Evolutionary conservation across 1,139 yeast genomes (phyloP).

Genomic region (Magnusiomyces sp.): DNA sequence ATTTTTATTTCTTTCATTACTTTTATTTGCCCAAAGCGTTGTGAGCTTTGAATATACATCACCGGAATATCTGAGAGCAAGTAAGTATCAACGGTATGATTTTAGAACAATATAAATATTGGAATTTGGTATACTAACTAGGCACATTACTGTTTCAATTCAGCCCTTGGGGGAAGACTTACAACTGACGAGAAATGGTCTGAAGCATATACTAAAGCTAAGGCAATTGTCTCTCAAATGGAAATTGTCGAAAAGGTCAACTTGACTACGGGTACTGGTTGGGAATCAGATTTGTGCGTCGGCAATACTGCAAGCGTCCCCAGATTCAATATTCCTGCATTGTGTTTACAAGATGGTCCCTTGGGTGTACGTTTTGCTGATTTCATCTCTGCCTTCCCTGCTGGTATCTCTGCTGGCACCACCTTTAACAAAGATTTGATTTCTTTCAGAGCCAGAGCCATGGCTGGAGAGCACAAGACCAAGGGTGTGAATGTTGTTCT

Average conservation of each 20-base stretch:
- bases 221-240: slow-evolving; percentile 46
- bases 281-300: slow-evolving; percentile 56
- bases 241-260: slow-evolving; percentile 52
- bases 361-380: slow-evolving; percentile 55
- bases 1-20: too few species aligned
- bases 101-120: too few species aligned
- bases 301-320: slow-evolving; percentile 58
- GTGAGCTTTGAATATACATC: too few species aligned
- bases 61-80: too few species aligned
- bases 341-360: slow-evolving; percentile 60
- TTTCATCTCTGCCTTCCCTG: slow-evolving; percentile 49
- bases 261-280: slow-evolving; percentile 58
- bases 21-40: too few species aligned
- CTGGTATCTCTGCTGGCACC: slow-evolving; percentile 52
- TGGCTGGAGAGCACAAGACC: slow-evolving; percentile 46
- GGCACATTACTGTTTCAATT: too few species aligned
- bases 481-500: slow-evolving; percentile 56
- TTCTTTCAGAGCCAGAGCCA: slow-evolving; percentile 46
- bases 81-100: too few species aligned
- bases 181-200: slow-evolving; percentile 40
- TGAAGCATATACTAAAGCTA: slow-evolving; percentile 48
- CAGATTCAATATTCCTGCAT: slow-evolving; percentile 46
- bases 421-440: slow-evolving; percentile 50
- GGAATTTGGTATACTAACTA: too few species aligned
- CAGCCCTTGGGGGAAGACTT: slow-evolving; percentile 19